Base-by-base conservation (phyloP, 345 rosid species). In the Sonneratia alba region DNA sequence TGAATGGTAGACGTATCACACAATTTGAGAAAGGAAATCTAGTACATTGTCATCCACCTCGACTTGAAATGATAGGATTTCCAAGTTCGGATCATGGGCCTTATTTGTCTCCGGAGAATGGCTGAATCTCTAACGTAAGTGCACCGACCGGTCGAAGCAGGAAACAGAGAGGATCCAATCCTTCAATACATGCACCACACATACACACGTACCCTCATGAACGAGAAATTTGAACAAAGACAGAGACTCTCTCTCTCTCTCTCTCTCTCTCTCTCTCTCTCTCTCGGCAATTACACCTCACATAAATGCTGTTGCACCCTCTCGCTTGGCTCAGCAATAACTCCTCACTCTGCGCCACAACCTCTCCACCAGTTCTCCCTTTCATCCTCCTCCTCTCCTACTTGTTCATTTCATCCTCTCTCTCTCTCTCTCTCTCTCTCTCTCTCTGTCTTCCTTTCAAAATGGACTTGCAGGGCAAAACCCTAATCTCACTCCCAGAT, bases 261-360 rank as follows among this genome's bases (percentile, higher is more conserved):
- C 77, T 70, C 68, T 34, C 3, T 77, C 78, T 57, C 75, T 74
- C 47, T 21, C 66, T 42, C 55, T 66, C 70, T 75, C 77, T 75
- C 77, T 70, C 68, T 34, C 3, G 5, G 53, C 49, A 82, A 67
- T 68, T 71, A 72, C 85, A 85, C 53, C 72, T 47, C 19, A 83
- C 89, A 91, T 91, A 83, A 93, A 91, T 93, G 90, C 88, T 36
- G 61, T 81, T 71, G 79, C 91, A 89, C 83, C 91, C 79, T 78
- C 91, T 91, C 91, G 61, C 80, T 74, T 77, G 81, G 76, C 87
- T 83, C 83, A 68, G 89, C 91, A 89, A 81, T 89, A 81, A 91
- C 91, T 91, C 85, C 84, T 77, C 77, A 10, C 73, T 36, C 67
- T 68, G 82, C 78, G 77, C 81, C 83, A 78, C 81, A 78, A 71